Percentiles rank a stretch among this genome's conserved stretches.
phyloP scores from a whole-genome alignment of 2,329 filamentous ascomycete genomes.

The Fusarium gaditjirri region DNA sequence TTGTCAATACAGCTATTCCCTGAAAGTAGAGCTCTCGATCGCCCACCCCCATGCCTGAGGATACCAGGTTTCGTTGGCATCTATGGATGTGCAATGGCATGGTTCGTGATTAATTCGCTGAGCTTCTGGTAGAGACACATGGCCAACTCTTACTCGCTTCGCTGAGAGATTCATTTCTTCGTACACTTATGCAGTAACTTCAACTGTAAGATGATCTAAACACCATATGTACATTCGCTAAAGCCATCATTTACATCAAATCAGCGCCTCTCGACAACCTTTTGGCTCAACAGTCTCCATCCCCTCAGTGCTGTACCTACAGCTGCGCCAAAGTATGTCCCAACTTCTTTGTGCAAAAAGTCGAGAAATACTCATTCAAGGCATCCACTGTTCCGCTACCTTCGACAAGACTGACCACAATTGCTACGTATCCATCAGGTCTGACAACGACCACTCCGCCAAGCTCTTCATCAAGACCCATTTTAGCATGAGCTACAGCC shows the following conservation, averaged over 20 bases:
- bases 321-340: conserved; percentile 48
- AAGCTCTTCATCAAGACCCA: conserved; percentile 78
- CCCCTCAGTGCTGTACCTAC: conserved; percentile 15
- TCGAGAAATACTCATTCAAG: conserved; percentile 82
- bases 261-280: neutral
- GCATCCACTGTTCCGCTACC: conserved; percentile 83
- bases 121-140: neutral
- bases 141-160: neutral
- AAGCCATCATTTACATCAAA: neutral
- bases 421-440: conserved; percentile 87
- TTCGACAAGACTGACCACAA: conserved; percentile 78
- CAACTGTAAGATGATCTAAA: neutral
- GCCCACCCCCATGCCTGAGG: neutral
- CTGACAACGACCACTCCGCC: conserved; percentile 86
- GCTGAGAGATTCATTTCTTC: neutral
- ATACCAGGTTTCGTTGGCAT: neutral
- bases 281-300: neutral
- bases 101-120: neutral
- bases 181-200: neutral
- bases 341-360: conserved; percentile 73
- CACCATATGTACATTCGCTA: conserved; percentile 1
- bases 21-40: neutral
- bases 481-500: conserved; percentile 85
- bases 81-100: neutral
- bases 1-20: neutral